These are phyloP conservation scores for Powellomyces hirtus DNA, from an alignment of 192 early-diverging fungal genomes.

Conservation along the genomic window DNA sequence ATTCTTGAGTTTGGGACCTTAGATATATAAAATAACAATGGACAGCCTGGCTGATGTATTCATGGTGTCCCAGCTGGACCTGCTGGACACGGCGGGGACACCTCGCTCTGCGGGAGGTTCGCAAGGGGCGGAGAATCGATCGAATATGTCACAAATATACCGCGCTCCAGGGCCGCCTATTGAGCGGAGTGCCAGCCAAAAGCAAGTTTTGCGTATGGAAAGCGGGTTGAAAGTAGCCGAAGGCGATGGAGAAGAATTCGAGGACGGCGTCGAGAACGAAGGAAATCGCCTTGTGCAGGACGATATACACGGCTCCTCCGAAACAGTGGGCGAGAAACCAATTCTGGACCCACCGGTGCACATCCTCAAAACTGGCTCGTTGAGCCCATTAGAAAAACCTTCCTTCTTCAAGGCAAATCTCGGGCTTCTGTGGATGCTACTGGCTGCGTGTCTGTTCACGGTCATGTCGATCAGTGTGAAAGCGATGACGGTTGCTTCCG, in stretches of 20 bases:
- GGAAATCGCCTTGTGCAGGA: not conserved
- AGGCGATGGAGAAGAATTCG: not conserved
- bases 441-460: constrained; percentile 22
- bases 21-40: not conserved
- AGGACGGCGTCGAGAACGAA: not conserved
- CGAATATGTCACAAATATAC: constrained; percentile 1
- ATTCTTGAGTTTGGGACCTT: too few relatives aligned
- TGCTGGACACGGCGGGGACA: constrained; percentile 22
- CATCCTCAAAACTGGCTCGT: not conserved
- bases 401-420: constrained; percentile 19
- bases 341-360: not conserved
- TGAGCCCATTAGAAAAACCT: not conserved
- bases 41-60: constrained; percentile 19
- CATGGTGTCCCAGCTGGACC: constrained; percentile 22
- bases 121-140: not conserved
- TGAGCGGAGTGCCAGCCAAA: not conserved
- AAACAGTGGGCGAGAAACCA: not conserved
- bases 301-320: not conserved
- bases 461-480: constrained; percentile 27
- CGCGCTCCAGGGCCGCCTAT: constrained; percentile 10
- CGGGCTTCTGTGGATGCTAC: constrained; percentile 30
- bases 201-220: not conserved
- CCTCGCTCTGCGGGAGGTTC: not conserved
- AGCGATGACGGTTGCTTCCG: constrained; percentile 17
- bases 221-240: not conserved